A percentile compares a stretch with the other conserved stretches of the same genome.
Evolutionary conservation across 225 moss, liverwort and hornwort genomes (phyloP).

Genomic region (Marchantia paleacea): DNA sequence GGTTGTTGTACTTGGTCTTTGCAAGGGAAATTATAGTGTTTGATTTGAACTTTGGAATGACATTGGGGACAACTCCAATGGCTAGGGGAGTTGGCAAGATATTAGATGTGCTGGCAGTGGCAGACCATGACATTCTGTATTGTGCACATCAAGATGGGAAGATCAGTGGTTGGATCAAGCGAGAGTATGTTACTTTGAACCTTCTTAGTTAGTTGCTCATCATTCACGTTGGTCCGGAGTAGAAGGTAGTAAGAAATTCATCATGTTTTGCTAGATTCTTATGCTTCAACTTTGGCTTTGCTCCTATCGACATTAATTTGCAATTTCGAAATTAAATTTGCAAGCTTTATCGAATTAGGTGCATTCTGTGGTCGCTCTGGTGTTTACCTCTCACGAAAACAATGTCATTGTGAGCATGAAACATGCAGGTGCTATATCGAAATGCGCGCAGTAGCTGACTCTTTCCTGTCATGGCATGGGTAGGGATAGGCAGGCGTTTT

Average conservation of each 20-base stretch:
- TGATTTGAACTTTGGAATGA: slow-evolving; percentile 86
- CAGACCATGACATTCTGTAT: slow-evolving; percentile 79
- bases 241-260: not conserved
- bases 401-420: not conserved
- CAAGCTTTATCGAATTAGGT: not conserved
- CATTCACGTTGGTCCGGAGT: not conserved
- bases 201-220: not conserved
- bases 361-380: not conserved
- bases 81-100: slow-evolving; percentile 74
- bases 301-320: no score
- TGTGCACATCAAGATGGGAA: slow-evolving; percentile 98
- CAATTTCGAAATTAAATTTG: not conserved
- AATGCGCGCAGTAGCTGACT: slow-evolving; percentile 20
- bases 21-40: slow-evolving; percentile 85
- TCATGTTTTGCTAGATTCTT: not conserved
- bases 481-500: slow-evolving; percentile 87
- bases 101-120: slow-evolving; percentile 73
- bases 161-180: slow-evolving; percentile 81
- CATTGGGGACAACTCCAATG: slow-evolving; percentile 73
- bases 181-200: slow-evolving; percentile 58
- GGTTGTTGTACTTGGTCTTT: slow-evolving; percentile 75
- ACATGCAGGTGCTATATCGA: not conserved
- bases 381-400: not conserved
- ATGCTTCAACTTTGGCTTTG: not conserved
- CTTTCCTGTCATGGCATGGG: slow-evolving; percentile 36